These are phyloP conservation scores for Fusarium secorum DNA, from an alignment of 2,329 filamentous ascomycete genomes.

Conservation along the genomic window DNA sequence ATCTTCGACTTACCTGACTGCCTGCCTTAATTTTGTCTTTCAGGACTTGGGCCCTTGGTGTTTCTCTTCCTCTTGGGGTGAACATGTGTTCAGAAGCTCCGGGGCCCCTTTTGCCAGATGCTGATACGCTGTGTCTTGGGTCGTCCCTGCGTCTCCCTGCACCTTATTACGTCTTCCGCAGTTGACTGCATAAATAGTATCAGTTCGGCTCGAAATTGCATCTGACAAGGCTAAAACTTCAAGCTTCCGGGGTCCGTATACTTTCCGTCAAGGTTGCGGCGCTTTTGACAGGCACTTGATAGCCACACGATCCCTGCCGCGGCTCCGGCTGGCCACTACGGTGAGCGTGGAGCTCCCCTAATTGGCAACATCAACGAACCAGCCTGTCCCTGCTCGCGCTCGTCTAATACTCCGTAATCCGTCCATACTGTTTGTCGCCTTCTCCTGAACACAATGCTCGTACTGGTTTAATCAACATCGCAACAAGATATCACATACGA, in stretches of 20 bases:
- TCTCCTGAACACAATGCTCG: constrained; percentile 35
- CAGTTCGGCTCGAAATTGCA: constrained; percentile 30
- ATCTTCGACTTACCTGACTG: background rate
- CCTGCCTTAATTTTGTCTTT: background rate
- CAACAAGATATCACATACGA: constrained; percentile 17
- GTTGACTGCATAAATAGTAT: constrained; percentile 24
- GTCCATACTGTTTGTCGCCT: constrained; percentile 19
- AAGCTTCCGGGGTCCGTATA: constrained; percentile 11
- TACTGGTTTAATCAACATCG: constrained; percentile 19
- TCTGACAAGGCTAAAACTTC: constrained; percentile 3
- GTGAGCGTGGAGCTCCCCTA: constrained; percentile 40
- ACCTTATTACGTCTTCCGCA: constrained; percentile 23
- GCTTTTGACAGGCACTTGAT: constrained; percentile 18
- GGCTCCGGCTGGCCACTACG: constrained; percentile 23
- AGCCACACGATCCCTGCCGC: constrained; percentile 22
- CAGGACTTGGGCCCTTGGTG: background rate
- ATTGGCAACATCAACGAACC: constrained; percentile 39
- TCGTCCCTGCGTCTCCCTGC: constrained; percentile 24
- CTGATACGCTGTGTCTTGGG: constrained; percentile 27
- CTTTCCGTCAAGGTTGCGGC: constrained; percentile 4
- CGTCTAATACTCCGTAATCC: constrained; percentile 19
- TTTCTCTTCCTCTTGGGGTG: background rate
- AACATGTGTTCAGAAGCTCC: constrained; percentile 23
- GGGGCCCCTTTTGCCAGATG: constrained; percentile 20
- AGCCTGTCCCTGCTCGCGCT: constrained; percentile 34